Evolutionary conservation across 2,329 filamentous ascomycete genomes (phyloP).

Genomic region (Penicillium polonicum): DNA sequence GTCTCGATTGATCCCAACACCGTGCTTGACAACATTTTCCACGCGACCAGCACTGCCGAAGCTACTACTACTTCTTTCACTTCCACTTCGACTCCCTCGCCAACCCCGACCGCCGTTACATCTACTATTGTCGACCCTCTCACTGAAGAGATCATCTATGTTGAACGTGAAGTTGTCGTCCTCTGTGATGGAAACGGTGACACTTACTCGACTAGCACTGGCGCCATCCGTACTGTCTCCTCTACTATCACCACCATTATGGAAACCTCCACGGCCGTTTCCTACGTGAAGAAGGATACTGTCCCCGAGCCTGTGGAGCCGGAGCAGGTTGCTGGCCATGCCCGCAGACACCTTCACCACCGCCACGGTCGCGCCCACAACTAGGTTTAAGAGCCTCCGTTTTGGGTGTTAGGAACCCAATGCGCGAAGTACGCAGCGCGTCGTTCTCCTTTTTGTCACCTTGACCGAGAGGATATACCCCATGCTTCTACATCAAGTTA

Average conservation of each 20-base stretch:
- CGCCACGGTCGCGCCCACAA: slow-evolving; percentile 28
- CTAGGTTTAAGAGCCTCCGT: not conserved
- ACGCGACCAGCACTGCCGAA: not conserved
- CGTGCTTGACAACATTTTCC: slow-evolving; percentile 2
- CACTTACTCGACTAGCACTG: slow-evolving; percentile 28
- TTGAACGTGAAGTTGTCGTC: slow-evolving; percentile 33
- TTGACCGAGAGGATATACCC: not conserved
- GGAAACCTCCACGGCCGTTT: slow-evolving; percentile 27
- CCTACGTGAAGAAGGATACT: slow-evolving; percentile 19
- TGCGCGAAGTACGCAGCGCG: slow-evolving; percentile 12
- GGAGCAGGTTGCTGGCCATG: slow-evolving; percentile 20
- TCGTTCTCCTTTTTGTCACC: not conserved
- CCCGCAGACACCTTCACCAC: slow-evolving; percentile 24
- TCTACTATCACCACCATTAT: slow-evolving; percentile 24
- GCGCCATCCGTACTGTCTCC: slow-evolving; percentile 25
- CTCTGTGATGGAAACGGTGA: slow-evolving; percentile 27
- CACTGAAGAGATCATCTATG: slow-evolving; percentile 31
- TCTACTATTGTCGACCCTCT: slow-evolving; percentile 24
- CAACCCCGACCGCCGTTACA: slow-evolving; percentile 27
- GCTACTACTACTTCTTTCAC: slow-evolving; percentile 14
- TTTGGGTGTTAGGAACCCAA: not conserved
- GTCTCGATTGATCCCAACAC: slow-evolving; percentile 8
- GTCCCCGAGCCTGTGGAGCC: slow-evolving; percentile 20
- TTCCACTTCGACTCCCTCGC: slow-evolving; percentile 21
- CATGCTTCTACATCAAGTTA: slow-evolving; percentile 6